Evolutionary conservation across 345 rosid genomes (phyloP).

Genomic region (Gossypium bickii): DNA sequence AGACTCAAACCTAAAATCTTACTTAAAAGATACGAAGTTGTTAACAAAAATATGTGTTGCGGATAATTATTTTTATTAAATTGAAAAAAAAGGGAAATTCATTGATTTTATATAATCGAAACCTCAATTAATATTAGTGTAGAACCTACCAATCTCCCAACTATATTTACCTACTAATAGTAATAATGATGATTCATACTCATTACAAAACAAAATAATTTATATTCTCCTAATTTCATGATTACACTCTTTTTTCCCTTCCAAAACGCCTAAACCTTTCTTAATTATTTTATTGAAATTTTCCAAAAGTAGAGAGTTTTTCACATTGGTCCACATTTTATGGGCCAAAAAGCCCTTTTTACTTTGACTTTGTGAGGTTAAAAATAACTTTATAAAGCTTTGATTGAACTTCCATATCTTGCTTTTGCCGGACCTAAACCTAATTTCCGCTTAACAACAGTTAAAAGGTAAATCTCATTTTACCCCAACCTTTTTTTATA

Average conservation of each 20-base stretch:
- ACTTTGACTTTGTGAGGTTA: conserved; percentile 1
- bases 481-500: neutral
- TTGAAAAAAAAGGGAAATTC: too few relatives aligned
- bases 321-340: neutral
- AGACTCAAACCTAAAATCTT: too few relatives aligned
- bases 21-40: too few relatives aligned
- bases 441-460: neutral
- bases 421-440: conserved; percentile 7
- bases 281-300: neutral
- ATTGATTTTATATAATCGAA: too few relatives aligned
- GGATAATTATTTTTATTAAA: too few relatives aligned
- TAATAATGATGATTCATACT: conserved; percentile 12
- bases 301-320: neutral
- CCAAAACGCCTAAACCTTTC: conserved; percentile 1
- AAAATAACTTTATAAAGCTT: neutral
- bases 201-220: conserved; percentile 20
- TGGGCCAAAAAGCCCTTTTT: neutral
- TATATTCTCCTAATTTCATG: conserved; percentile 19
- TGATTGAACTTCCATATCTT: conserved; percentile 4
- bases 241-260: conserved; percentile 14
- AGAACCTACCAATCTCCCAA: neutral
- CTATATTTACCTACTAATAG: neutral
- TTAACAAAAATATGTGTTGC: too few relatives aligned
- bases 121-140: neutral
- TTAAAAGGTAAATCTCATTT: neutral